phyloP scores from a whole-genome alignment of 208 protist species.

The Strigomonas oncopelti region DNA sequence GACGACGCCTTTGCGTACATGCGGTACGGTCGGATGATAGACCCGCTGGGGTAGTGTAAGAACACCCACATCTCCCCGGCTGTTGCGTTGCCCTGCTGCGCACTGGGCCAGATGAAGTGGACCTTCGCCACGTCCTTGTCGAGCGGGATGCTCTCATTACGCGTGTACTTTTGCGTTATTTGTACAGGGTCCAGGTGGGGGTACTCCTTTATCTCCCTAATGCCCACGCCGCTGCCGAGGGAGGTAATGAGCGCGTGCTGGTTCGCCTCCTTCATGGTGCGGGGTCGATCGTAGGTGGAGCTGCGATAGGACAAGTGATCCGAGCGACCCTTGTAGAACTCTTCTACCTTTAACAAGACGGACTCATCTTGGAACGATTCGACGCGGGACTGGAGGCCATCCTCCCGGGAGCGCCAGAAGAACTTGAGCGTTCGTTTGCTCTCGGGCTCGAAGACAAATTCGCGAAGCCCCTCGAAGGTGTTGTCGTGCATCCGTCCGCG shows the following conservation, averaged over 20 bases:
- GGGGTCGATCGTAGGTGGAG: slow-evolving; percentile 53
- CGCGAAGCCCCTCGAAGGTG: slow-evolving; percentile 57
- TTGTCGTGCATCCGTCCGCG: slow-evolving; percentile 64
- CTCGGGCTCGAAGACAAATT: slow-evolving; percentile 65
- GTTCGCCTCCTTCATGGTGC: slow-evolving; percentile 29
- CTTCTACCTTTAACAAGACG: slow-evolving; percentile 72
- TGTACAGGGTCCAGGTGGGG: slow-evolving; percentile 72
- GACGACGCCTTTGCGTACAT: slow-evolving; percentile 74
- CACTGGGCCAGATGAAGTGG: slow-evolving; percentile 46
- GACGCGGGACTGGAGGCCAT: slow-evolving; percentile 72
- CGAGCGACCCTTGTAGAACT: slow-evolving; percentile 75
- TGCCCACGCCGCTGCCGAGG: slow-evolving; percentile 6
- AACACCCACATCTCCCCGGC: slow-evolving; percentile 81
- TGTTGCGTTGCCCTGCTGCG: slow-evolving; percentile 16
- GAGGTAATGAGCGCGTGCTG: slow-evolving; percentile 29
- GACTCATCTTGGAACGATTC: slow-evolving; percentile 71
- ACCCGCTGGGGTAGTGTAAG: slow-evolving; percentile 73
- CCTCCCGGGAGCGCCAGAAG: slow-evolving; percentile 77
- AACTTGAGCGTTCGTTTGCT: slow-evolving; percentile 79
- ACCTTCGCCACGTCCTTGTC: slow-evolving; percentile 74
- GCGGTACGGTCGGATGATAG: slow-evolving; percentile 77
- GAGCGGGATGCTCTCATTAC: slow-evolving; percentile 36
- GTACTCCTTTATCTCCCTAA: slow-evolving; percentile 31
- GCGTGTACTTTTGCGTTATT: slow-evolving; percentile 82
- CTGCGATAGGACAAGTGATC: slow-evolving; percentile 80